Evolutionary conservation across 345 rosid genomes (phyloP), one percentile per base, ranked within the genome.

Genomic region (Capsella bursapastoris): DNA sequence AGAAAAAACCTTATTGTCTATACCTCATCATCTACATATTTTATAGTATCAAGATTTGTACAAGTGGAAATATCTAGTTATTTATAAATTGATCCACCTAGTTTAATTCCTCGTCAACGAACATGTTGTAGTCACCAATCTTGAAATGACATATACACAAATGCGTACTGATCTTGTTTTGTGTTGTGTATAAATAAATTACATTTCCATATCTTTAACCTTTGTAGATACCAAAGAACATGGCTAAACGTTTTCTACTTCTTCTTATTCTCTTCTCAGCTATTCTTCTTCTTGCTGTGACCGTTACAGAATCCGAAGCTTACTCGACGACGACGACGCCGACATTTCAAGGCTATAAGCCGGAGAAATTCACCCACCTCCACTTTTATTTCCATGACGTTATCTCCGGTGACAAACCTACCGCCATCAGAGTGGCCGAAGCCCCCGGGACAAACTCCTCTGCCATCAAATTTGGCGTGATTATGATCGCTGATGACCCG

Each of bases 311-410:
- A 66, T 32, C 84, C 15, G n/a, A 75, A 35, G 34, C 47, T 6
- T 85, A 81, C 80, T 51, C 72, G 2, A 73, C 34, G 64, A 68
- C 55, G 34, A 13, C 70, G 32, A 14, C 64, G 1, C 66, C 79
- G 18, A 18, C 18, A 31, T 83, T 73, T 3, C 35, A 48, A 16
- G 59, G 40, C 22, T 72, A 76, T 1, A 78, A 79, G 45, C 85
- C 78, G 32, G 80, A 85, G 80, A 83, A 78, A 62, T 73, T 81
- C 1, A 81, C 73, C 53, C 93, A 86, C 66, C 86, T 86, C 41
- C 87, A 80, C 68, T 78, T 86, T 71, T 86, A 82, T 77, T 85
- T 84, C 84, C 93, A 88, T 57, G 93, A 88, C 70, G 76, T 74
- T 7, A 56, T 79, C 35, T 32, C 80, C 49, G 85, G 87, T 29